Evolutionary conservation across 371 early-diverging fungal genomes (phyloP).

Genomic region (Mucor lusitanicus): DNA sequence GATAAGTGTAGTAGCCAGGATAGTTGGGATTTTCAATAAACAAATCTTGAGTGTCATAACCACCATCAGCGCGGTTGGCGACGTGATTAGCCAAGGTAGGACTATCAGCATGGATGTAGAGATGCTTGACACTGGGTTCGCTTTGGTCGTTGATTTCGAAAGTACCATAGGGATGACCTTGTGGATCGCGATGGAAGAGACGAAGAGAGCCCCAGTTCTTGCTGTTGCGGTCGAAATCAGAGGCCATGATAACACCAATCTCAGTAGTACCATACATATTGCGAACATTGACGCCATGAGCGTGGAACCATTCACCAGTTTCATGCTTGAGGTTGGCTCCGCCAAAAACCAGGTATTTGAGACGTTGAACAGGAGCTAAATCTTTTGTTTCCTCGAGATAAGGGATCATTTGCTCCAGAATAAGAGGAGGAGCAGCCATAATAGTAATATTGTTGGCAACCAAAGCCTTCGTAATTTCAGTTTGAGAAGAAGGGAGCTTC

Average conservation of each 20-base stretch:
- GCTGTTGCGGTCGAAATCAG: constrained; percentile 2
- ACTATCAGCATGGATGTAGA: constrained; percentile 1
- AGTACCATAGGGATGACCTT: background rate
- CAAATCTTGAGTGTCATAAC: constrained; percentile 35
- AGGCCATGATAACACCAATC: constrained; percentile 6
- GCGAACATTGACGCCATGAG: constrained; percentile 13
- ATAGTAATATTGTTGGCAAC: background rate
- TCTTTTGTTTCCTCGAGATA: constrained; percentile 11
- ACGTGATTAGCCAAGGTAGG: constrained; percentile 20
- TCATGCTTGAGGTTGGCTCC: constrained; percentile 54
- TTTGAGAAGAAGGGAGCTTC: constrained; percentile 8
- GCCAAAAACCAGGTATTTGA: constrained; percentile 66
- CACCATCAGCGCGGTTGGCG: constrained; percentile 30
- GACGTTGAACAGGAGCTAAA: background rate
- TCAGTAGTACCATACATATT: constrained; percentile 19
- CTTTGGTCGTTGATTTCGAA: constrained; percentile 10
- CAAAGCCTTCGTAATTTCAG: constrained; percentile 1
- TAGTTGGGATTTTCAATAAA: constrained; percentile 18
- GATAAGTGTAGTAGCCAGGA: constrained; percentile 25
- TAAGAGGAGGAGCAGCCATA: constrained; percentile 8
- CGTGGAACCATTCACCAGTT: constrained; percentile 24
- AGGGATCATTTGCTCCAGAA: constrained; percentile 15
- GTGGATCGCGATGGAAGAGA: background rate
- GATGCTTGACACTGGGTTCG: constrained; percentile 21
- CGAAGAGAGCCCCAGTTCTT: constrained; percentile 11